Percentiles rank a stretch among this genome's conserved stretches.
phyloP scores from a whole-genome alignment of 73 alveolate species.

The Paramecium pentaurelia region DNA sequence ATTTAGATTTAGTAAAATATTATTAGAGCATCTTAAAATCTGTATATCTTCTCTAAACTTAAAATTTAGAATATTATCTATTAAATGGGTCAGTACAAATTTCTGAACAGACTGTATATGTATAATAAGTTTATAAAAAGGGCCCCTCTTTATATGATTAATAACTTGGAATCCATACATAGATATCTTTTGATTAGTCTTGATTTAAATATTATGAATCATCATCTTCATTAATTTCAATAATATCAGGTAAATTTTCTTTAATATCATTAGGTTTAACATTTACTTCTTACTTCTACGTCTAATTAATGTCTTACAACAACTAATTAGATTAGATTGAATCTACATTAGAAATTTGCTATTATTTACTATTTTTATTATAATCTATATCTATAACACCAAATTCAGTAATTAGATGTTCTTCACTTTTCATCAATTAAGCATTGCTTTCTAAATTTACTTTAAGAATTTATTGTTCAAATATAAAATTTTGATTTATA shows the following conservation, averaged over 20 bases:
- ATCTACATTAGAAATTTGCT: neutral
- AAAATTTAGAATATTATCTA: neutral
- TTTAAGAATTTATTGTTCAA: neutral
- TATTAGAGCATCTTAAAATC: neutral
- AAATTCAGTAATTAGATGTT: neutral
- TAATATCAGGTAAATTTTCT: neutral
- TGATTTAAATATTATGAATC: neutral
- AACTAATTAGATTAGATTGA: neutral
- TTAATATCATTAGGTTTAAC: neutral
- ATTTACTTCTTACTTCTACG: neutral
- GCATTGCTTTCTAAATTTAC: neutral
- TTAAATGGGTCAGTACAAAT: neutral
- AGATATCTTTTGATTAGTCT: neutral
- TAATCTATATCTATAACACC: neutral
- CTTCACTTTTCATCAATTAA: neutral
- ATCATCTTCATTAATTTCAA: neutral
- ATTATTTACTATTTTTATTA: neutral
- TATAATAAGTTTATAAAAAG: neutral
- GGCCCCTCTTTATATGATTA: neutral
- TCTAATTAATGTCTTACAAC: neutral
- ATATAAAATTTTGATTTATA: too few relatives aligned
- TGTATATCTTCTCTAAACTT: neutral
- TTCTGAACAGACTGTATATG: neutral
- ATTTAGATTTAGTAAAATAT: neutral
- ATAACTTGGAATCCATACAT: neutral